Percentiles rank a stretch among this genome's conserved stretches.
Conservation (phyloP, 2,329 filamentous ascomycete genomes). For the Ceratocystis diversiconidia region DNA sequence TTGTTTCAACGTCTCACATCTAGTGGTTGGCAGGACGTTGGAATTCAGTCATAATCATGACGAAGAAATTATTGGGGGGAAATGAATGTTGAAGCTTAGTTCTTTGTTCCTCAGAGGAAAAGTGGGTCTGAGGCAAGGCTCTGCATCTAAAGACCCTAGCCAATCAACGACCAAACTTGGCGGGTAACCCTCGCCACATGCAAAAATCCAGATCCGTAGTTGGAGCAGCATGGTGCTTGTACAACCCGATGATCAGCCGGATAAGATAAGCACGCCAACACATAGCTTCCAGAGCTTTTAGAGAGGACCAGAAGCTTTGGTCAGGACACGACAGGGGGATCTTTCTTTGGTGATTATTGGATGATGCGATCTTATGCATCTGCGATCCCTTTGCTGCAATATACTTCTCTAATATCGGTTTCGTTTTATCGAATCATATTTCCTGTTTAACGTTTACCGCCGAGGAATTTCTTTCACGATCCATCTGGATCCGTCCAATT, state of each 20-base stretch:
- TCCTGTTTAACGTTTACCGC: too few relatives aligned
- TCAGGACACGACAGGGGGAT: neutral
- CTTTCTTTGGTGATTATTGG: too few relatives aligned
- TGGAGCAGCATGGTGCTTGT: neutral
- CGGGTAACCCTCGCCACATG: neutral
- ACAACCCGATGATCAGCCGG: slow-evolving; percentile 2
- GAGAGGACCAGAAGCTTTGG: neutral
- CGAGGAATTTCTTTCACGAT: too few relatives aligned
- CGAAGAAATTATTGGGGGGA: neutral
- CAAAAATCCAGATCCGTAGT: too few relatives aligned
- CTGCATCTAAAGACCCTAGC: neutral
- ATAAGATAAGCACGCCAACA: slow-evolving; percentile 9
- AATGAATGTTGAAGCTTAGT: neutral
- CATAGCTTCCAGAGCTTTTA: neutral
- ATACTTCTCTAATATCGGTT: neutral
- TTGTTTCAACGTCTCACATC: neutral
- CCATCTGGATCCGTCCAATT: too few relatives aligned
- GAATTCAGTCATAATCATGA: neutral
- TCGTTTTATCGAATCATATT: neutral
- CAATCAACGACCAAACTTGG: neutral
- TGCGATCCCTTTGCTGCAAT: neutral
- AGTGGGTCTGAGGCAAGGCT: neutral
- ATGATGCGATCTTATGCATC: slow-evolving; percentile 5
- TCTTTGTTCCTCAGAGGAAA: neutral
- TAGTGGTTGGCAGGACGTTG: neutral